These are phyloP conservation scores for Chenopodium quinoa DNA, from an alignment of 148 eudicot species.

Conservation along the genomic window DNA sequence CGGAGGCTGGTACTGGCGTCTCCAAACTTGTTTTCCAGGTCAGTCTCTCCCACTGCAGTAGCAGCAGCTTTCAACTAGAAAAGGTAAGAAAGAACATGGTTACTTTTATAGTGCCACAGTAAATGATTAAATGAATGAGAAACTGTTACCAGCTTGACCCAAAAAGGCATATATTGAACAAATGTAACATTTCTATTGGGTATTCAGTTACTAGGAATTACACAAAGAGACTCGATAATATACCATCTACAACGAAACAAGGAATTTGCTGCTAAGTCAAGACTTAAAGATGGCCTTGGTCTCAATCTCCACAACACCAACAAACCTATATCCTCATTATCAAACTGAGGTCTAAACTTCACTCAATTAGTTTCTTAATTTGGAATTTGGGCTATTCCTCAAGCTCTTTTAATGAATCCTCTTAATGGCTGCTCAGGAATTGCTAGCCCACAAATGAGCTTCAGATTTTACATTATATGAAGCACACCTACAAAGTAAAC, in stretches of 20 bases:
- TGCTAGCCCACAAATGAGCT: not conserved
- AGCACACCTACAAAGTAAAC: not conserved
- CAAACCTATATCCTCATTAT: not conserved
- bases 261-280: not conserved
- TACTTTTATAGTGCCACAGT: not conserved
- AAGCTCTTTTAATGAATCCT: not conserved
- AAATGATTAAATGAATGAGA: not conserved
- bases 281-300: not conserved
- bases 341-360: not conserved
- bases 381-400: not conserved
- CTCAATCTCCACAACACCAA: not conserved
- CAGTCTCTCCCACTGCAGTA: constrained; percentile 84
- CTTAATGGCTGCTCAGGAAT: not conserved
- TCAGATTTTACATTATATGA: not conserved
- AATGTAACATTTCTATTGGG: no score
- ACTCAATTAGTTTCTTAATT: not conserved
- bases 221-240: not conserved
- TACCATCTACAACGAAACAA: not conserved
- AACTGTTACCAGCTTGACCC: not conserved
- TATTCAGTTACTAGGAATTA: not conserved
- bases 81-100: not conserved
- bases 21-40: constrained; percentile 73
- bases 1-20: constrained; percentile 90
- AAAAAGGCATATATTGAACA: not conserved
- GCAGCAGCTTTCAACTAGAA: constrained; percentile 84